Percentiles rank a stretch among this genome's conserved stretches.
Conservation (phyloP, 2,329 filamentous ascomycete species). For the Cladosporium sp. region DNA sequence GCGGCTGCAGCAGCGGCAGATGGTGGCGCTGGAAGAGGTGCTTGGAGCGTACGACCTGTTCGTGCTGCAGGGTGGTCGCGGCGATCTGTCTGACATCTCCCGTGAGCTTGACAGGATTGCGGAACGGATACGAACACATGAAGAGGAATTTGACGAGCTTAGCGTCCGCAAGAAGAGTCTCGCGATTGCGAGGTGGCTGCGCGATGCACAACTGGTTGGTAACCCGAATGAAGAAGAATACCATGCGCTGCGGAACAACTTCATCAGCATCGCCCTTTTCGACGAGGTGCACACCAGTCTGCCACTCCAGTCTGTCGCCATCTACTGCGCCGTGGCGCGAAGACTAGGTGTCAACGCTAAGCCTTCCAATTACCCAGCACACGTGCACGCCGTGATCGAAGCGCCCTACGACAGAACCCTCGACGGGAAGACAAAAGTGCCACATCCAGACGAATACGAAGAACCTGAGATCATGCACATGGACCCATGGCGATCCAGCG, state of each 20-base stretch:
- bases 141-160: conserved; percentile 56
- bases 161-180: conserved; percentile 69
- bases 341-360: conserved; percentile 73
- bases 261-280: conserved; percentile 78
- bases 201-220: conserved; percentile 67
- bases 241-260: conserved; percentile 79
- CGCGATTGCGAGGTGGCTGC: conserved; percentile 68
- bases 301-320: conserved; percentile 81
- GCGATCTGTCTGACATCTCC: conserved; percentile 68
- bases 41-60: conserved; percentile 89
- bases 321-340: conserved; percentile 78
- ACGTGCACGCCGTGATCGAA: conserved; percentile 79
- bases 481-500: conserved; percentile 72
- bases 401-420: conserved; percentile 48
- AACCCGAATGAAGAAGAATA: conserved; percentile 64
- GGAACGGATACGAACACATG: conserved; percentile 53
- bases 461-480: conserved; percentile 62
- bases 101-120: conserved; percentile 66
- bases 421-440: conserved; percentile 38
- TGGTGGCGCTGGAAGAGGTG: conserved; percentile 67
- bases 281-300: conserved; percentile 74
- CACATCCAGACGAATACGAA: conserved; percentile 28
- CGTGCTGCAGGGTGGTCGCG: conserved; percentile 68
- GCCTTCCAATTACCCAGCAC: conserved; percentile 78
- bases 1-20: conserved; percentile 52